These are phyloP conservation scores for Suhomyces vadensis DNA, from an alignment of 805 yeast species.

Conservation along the genomic window DNA sequence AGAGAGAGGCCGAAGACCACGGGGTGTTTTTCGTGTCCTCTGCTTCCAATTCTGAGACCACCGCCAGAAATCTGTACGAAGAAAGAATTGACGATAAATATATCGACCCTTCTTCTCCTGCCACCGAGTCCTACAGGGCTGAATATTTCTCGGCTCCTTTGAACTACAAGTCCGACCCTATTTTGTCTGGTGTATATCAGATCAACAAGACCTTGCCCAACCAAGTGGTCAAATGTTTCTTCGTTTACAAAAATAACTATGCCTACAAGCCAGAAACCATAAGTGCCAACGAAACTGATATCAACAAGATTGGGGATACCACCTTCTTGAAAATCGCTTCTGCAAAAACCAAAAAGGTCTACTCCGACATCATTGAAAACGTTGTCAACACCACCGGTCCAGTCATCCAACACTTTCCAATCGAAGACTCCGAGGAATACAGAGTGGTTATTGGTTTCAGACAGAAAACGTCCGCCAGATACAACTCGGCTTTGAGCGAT, in stretches of 20 bases:
- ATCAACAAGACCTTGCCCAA: constrained; percentile 36
- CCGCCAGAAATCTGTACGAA: constrained; percentile 56
- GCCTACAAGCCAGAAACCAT: constrained; percentile 12
- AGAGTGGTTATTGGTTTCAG: constrained; percentile 87
- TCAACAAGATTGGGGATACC: constrained; percentile 72
- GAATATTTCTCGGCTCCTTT: constrained; percentile 77
- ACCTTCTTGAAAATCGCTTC: constrained; percentile 79
- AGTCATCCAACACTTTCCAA: constrained; percentile 81
- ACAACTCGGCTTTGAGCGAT: constrained; percentile 82
- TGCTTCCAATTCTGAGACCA: constrained; percentile 17
- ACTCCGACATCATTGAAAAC: constrained; percentile 67
- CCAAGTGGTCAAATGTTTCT: constrained; percentile 67
- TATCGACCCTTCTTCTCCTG: constrained; percentile 53
- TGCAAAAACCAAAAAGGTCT: constrained; percentile 72
- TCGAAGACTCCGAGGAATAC: constrained; percentile 78
- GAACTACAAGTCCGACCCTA: constrained; percentile 46
- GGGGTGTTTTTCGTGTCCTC: constrained; percentile 89
- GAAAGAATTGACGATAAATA: constrained; percentile 78
- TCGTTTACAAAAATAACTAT: constrained; percentile 70
- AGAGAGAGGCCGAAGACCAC: constrained; percentile 77
- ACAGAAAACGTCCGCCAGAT: constrained; percentile 80
- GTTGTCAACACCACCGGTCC: constrained; percentile 85
- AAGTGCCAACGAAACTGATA: constrained; percentile 46
- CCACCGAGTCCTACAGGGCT: constrained; percentile 56
- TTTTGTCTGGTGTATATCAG: constrained; percentile 39